These are phyloP conservation scores for Fennellomyces sp. DNA, from an alignment of 371 early-diverging fungal species.

Conservation along the genomic window DNA sequence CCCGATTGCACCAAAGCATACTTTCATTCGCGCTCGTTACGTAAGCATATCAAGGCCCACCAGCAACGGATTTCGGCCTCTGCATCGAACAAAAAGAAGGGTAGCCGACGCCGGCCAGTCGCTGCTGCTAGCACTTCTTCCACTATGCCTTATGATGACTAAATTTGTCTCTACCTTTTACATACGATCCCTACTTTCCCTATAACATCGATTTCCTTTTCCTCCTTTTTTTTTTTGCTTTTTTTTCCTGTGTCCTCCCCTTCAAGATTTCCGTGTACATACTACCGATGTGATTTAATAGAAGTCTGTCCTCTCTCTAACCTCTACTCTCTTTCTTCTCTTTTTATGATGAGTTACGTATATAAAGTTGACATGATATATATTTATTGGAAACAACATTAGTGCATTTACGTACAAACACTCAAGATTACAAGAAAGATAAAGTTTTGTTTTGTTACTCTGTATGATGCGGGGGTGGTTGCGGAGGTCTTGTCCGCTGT, in stretches of 20 bases:
- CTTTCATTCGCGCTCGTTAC: constrained; percentile 79
- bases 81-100: background rate
- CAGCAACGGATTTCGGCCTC: background rate
- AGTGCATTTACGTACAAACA: background rate
- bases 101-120: constrained; percentile 1
- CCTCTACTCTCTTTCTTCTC: background rate
- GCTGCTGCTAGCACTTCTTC: background rate
- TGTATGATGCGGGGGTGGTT: background rate
- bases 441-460: background rate
- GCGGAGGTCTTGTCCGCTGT: background rate
- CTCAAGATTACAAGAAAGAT: background rate
- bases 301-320: background rate
- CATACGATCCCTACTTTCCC: background rate
- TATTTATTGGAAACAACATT: background rate
- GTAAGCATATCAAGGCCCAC: constrained; percentile 72
- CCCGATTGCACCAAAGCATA: constrained; percentile 74
- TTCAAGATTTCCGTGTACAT: constrained; percentile 5
- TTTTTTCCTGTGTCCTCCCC: background rate
- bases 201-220: background rate
- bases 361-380: no score
- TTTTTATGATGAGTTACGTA: background rate
- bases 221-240: background rate
- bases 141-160: background rate
- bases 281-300: background rate
- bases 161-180: background rate